Percentiles rank a stretch among this genome's conserved stretches.
Evolutionary conservation across 2,329 filamentous ascomycete species (phyloP).

Genomic region (Alternaria hordeiaustralica): DNA sequence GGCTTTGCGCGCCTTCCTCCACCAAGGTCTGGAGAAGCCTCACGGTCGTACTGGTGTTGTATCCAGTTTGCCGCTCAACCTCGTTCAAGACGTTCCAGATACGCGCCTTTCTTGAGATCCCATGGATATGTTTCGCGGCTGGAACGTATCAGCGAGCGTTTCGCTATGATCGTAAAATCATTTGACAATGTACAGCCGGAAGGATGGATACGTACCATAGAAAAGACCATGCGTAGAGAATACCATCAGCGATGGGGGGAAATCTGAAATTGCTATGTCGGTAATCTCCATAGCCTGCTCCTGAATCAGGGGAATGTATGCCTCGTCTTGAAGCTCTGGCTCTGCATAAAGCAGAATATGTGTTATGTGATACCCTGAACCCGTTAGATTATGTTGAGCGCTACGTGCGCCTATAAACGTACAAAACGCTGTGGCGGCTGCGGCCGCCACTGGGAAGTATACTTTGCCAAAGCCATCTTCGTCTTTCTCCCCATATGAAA

Average conservation of each 20-base stretch:
- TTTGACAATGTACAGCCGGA: not conserved
- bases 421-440: constrained; percentile 39
- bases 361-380: constrained; percentile 36
- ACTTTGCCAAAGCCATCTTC: constrained; percentile 41
- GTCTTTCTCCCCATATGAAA: constrained; percentile 39
- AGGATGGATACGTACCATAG: constrained; percentile 30
- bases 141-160: not conserved
- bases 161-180: not conserved
- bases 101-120: constrained; percentile 40
- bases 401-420: not conserved
- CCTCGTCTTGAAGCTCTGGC: constrained; percentile 33
- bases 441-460: constrained; percentile 41
- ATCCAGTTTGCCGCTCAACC: constrained; percentile 41
- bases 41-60: constrained; percentile 36
- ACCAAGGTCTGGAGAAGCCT: constrained; percentile 36
- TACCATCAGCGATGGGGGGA: constrained; percentile 39
- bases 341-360: constrained; percentile 44
- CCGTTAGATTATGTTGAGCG: not conserved
- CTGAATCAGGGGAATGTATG: constrained; percentile 36
- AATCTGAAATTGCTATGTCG: constrained; percentile 43
- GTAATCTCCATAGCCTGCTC: constrained; percentile 38
- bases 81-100: constrained; percentile 43
- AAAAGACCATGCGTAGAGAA: constrained; percentile 43
- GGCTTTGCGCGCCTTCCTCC: constrained; percentile 13
- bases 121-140: constrained; percentile 46